Percentiles rank a stretch among this genome's conserved stretches.
phyloP scores from a whole-genome alignment of 2,329 filamentous ascomycete genomes.

The Spiromastix sp. region DNA sequence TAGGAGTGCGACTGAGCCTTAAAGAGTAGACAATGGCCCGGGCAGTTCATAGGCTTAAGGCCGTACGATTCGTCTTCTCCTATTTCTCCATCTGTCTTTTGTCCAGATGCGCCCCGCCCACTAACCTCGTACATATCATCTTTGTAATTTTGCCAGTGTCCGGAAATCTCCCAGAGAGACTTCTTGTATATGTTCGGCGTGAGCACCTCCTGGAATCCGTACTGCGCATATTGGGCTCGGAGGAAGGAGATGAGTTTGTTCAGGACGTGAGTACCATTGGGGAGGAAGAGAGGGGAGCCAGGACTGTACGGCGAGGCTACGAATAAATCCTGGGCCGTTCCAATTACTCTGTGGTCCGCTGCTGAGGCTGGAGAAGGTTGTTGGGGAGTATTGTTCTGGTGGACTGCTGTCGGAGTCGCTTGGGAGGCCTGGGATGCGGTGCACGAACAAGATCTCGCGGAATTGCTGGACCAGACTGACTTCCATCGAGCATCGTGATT shows the following conservation, averaged over 20 bases:
- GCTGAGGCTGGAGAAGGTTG: constrained; percentile 18
- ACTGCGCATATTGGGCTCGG: constrained; percentile 70
- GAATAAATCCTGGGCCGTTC: constrained; percentile 59
- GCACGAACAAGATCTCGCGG: constrained; percentile 20
- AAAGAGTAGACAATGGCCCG: constrained; percentile 79
- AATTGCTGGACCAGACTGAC: constrained; percentile 8
- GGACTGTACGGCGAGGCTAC: constrained; percentile 70
- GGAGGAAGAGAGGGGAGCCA: constrained; percentile 74
- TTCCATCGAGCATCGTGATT: constrained; percentile 3
- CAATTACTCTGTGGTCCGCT: constrained; percentile 42
- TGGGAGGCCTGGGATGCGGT: constrained; percentile 13
- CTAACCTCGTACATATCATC: constrained; percentile 83
- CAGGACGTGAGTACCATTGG: constrained; percentile 71
- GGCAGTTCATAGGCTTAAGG: constrained; percentile 89
- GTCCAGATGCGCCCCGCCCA: constrained; percentile 34
- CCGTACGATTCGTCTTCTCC: constrained; percentile 64
- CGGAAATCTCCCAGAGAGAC: constrained; percentile 73
- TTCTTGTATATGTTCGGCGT: constrained; percentile 88
- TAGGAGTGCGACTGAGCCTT: constrained; percentile 63
- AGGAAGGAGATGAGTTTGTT: constrained; percentile 75
- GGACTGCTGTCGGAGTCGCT: constrained; percentile 17
- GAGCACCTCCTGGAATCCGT: constrained; percentile 81
- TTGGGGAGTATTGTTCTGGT: background rate
- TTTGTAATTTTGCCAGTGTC: constrained; percentile 81
- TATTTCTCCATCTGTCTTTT: constrained; percentile 30